Evolutionary conservation across 148 eudicot genomes (phyloP).

Genomic region (Rhododendron simsii): DNA sequence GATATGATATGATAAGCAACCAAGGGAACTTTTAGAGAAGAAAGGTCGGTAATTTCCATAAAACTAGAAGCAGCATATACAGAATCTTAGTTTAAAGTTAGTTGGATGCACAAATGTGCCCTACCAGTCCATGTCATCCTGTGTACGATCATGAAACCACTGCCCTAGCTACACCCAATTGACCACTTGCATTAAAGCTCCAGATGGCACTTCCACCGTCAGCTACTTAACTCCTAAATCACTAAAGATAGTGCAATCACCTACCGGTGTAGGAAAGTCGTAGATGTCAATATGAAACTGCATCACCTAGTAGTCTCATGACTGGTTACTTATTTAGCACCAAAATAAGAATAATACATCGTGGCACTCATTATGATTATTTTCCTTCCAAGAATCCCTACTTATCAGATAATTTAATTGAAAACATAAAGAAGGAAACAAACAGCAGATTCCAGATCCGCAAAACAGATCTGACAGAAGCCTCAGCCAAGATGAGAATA

Average conservation of each 20-base stretch:
- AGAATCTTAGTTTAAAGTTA: constrained; percentile 6
- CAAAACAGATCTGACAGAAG: not conserved
- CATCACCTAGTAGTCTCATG: not conserved
- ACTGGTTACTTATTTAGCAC: not conserved
- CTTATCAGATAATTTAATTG: not conserved
- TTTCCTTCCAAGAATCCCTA: not conserved
- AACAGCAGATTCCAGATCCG: not conserved
- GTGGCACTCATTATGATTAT: not conserved
- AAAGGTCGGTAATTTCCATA: not conserved
- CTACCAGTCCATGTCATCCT: not conserved
- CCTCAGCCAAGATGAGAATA: not conserved
- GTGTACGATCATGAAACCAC: constrained; percentile 1
- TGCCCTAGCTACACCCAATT: not conserved
- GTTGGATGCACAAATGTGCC: constrained; percentile 2
- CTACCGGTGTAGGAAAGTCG: not conserved
- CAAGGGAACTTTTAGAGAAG: not conserved
- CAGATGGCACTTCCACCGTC: not conserved
- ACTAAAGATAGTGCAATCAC: not conserved
- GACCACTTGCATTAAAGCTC: not conserved
- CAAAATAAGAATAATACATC: not conserved
- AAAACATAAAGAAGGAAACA: not conserved
- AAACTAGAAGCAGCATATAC: not conserved
- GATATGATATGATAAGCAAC: not conserved
- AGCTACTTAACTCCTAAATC: not conserved
- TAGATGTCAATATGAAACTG: not conserved